Evolutionary conservation across 768 basidiomycete genomes (phyloP), one percentile per base, ranked within the genome.

Genomic region (Fomitopsis pulvina): DNA sequence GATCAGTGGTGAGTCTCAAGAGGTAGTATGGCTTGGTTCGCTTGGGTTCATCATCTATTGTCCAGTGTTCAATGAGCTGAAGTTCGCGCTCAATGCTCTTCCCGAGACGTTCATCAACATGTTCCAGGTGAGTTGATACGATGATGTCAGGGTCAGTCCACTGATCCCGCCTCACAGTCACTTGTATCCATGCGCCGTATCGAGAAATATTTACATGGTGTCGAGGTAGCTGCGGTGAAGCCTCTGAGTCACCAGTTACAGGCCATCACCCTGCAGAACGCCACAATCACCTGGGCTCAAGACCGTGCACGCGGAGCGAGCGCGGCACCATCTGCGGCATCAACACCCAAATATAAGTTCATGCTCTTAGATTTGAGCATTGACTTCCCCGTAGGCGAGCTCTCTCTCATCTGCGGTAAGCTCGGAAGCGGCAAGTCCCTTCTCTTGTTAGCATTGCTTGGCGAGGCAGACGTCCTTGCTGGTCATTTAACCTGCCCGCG

Each of bases 41-140:
- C 32, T 26, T 7, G 20, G 8, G 21, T 20, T 32, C n/a, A 32
- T 48, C 12, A 1, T 29, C 9, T 12, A 6, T 29, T 20, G 5
- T 7, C 29, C 60, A 80, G 91, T 95, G 18, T 94, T 95, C 68
- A 76, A 77, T 45, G 89, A 93, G 67, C 81, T 95, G 77, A 86
- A 87, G 60, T 94, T 85, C 57, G 89, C 87, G 4, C 75, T 95
- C 47, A 92, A 85, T 57, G 87, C 86, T 0, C 76, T 96, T 4
- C 93, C 93, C 0, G 92, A 94, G 64, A 92, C 90, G 0, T 83
- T 94, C 60, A 91, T 96, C 65, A 89, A 91, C 59, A 76, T 90
- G 70, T 73, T 95, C 6, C 92, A 96, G 70, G 85, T 81, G 46
- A 38, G 61, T 52, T 18, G 16, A 43, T 27, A 18, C 12, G 1